phyloP scores from a whole-genome alignment of 805 yeast genomes.

The Candida endomychidarum region DNA sequence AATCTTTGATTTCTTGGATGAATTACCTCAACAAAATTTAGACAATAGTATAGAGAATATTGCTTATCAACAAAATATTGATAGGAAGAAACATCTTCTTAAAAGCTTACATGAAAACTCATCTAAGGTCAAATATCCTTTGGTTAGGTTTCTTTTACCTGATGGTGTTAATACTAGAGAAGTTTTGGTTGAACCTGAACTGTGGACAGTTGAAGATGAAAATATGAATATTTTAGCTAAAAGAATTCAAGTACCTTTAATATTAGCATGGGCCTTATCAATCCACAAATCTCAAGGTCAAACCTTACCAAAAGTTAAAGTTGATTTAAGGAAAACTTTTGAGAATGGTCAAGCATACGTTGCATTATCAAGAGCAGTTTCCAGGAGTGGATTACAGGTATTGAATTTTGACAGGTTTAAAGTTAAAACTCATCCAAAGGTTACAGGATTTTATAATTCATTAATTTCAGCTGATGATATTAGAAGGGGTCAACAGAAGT shows the following conservation, averaged over 20 bases:
- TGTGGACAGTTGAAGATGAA: constrained; percentile 79
- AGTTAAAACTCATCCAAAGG: constrained; percentile 71
- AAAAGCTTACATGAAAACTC: constrained; percentile 44
- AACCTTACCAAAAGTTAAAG: constrained; percentile 78
- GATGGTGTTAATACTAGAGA: constrained; percentile 68
- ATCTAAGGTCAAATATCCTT: constrained; percentile 56
- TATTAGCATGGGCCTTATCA: constrained; percentile 95
- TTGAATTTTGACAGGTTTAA: constrained; percentile 62
- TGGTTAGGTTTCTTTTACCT: constrained; percentile 71
- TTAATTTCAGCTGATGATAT: constrained; percentile 36
- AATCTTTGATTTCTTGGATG: constrained; percentile 49
- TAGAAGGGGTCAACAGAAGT: constrained; percentile 13
- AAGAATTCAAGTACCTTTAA: constrained; percentile 78
- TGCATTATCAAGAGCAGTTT: constrained; percentile 87
- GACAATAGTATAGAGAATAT: neutral
- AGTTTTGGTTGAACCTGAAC: constrained; percentile 79
- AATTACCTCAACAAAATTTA: constrained; percentile 2
- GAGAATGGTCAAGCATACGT: constrained; percentile 97
- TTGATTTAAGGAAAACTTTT: constrained; percentile 73
- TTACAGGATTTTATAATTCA: constrained; percentile 63
- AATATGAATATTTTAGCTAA: constrained; percentile 64
- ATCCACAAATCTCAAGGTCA: constrained; percentile 98
- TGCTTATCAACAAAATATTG: constrained; percentile 31
- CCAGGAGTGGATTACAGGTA: constrained; percentile 80
- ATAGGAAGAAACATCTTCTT: constrained; percentile 49